phyloP scores from a whole-genome alignment of 192 early-diverging fungal species.

The Coemansia umbellata region DNA sequence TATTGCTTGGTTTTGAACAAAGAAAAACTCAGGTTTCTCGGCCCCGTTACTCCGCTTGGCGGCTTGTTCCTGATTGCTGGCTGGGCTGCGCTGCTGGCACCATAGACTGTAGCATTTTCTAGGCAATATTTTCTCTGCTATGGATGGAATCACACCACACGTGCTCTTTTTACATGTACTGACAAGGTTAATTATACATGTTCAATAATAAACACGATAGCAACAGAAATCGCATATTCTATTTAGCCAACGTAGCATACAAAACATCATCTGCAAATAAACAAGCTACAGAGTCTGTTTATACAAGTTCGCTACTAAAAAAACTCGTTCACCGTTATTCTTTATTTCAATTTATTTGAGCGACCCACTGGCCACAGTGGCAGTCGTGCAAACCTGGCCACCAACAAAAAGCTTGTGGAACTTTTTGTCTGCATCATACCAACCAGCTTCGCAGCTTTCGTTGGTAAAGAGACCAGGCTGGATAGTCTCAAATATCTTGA shows the following conservation, averaged over 20 bases:
- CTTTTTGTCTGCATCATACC: constrained; percentile 51
- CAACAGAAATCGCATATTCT: no score
- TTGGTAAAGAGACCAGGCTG: constrained; percentile 82
- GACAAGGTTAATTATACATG: no score
- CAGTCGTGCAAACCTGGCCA: constrained; percentile 55
- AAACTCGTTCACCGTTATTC: no score
- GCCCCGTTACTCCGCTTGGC: constrained; percentile 43
- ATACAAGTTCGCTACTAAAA: no score
- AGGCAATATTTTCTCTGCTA: no score
- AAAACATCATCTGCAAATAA: no score
- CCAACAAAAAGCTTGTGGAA: constrained; percentile 51
- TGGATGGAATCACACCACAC: no score
- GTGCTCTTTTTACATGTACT: no score
- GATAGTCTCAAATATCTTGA: constrained; percentile 97
- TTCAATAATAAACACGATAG: no score
- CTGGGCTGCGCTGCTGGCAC: constrained; percentile 39
- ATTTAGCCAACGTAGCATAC: no score
- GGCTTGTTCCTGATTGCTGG: constrained; percentile 41
- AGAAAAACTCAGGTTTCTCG: constrained; percentile 24
- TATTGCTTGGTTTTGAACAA: constrained; percentile 49
- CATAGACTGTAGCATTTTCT: no score
- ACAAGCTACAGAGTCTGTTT: no score
- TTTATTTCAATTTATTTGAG: constrained; percentile 65
- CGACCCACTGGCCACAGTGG: constrained; percentile 61
- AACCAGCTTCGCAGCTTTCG: constrained; percentile 63